These are phyloP conservation scores for Rosa rugosa DNA, from an alignment of 306 rosid genomes.

Conservation along the genomic window DNA sequence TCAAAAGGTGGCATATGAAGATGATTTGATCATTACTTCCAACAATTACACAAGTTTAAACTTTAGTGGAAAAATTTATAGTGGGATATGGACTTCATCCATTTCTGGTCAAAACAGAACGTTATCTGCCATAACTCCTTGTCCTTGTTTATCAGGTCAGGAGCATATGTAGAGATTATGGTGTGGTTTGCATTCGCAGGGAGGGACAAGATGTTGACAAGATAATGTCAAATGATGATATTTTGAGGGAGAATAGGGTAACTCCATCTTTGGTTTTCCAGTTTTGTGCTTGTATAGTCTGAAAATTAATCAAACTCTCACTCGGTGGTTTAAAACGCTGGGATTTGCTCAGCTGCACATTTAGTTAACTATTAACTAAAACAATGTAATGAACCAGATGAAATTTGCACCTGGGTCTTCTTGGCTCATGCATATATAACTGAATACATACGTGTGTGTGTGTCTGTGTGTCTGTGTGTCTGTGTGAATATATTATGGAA, in stretches of 20 bases:
- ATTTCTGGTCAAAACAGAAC: not conserved
- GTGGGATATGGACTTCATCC: not conserved
- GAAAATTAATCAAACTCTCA: not conserved
- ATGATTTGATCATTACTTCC: not conserved
- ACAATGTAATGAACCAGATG: not conserved
- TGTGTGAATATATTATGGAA: too few relatives aligned
- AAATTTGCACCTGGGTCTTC: not conserved
- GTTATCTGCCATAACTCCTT: not conserved
- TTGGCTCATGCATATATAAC: not conserved
- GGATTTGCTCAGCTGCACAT: not conserved
- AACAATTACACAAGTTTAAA: not conserved
- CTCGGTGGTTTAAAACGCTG: not conserved
- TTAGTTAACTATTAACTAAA: not conserved
- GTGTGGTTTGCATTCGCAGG: constrained; percentile 52
- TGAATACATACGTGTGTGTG: too few relatives aligned
- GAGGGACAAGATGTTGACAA: constrained; percentile 67
- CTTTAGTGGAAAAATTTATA: not conserved
- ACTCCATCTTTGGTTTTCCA: not conserved
- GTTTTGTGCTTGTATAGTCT: not conserved
- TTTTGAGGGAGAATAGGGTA: constrained; percentile 47
- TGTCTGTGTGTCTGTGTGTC: too few relatives aligned
- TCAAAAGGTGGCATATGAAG: not conserved
- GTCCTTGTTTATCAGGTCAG: constrained; percentile 32
- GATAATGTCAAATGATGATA: constrained; percentile 36
- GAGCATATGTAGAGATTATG: constrained; percentile 51